Evolutionary conservation across 2,329 filamentous ascomycete species (phyloP), one percentile per base, ranked within the genome.

Genomic region (Amesomyces nigricolor): DNA sequence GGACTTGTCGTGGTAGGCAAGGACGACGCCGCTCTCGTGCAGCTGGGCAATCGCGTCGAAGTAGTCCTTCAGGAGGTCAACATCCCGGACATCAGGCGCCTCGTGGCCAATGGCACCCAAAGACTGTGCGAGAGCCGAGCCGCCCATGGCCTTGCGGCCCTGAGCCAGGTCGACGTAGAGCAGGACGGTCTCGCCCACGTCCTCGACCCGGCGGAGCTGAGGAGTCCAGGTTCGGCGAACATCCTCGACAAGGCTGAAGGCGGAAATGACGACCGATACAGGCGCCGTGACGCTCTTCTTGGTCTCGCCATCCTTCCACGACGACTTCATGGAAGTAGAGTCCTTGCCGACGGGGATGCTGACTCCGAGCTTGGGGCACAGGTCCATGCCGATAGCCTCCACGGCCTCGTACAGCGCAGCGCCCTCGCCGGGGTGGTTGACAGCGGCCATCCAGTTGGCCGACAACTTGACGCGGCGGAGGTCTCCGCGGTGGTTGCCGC

Each of bases 401-500:
- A 96, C 94, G 30, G 91, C 94, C 71, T 96, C 90, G 66, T 96
- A 97, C 32, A 97, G 79, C 14, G 87, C 90, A 39, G 92, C 91
- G 40, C 90, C 91, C 72, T 99, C 94, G 46, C 94, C 94, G 19
- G 89, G 86, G 69, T 96, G 91, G 67, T 85, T 91, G 58, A 91
- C 89, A n/a, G 92, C 92, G 3, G 91, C 91, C 94, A 97, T 97
- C 92, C 92, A 99, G 74, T 99, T 97, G 48, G 92, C 92, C 3
- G 91, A 96, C 9, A 97, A 81, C 68, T 92, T 87, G 59, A 97
- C 85, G 43, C 89, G 85, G 57, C 81, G 81, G 50, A 97, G 75
- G 53, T 88, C 84, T 45, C 87, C 88, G 54, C 86, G 80, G 19
- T 67, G 65, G 13, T 70, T 59, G 26, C 65, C 65, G n/a, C 65